Percentiles rank a stretch among this genome's conserved stretches.
These are phyloP conservation scores for Aspergillus bridgeri DNA, from an alignment of 495 filamentous ascomycete species.

Conservation along the genomic window DNA sequence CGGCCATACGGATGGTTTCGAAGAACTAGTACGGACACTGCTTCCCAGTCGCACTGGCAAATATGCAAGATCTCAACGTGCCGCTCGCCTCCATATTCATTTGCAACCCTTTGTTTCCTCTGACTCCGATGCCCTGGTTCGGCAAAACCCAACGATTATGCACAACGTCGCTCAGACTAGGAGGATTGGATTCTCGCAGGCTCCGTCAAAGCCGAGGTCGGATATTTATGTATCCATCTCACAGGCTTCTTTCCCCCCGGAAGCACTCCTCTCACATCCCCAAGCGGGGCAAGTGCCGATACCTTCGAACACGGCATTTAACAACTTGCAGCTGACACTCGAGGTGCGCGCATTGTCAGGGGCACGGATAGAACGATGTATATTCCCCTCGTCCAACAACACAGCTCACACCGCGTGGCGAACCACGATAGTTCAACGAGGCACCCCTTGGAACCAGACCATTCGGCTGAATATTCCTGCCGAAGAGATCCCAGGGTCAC, in stretches of 20 bases:
- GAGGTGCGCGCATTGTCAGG: constrained; percentile 78
- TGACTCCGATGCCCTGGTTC: constrained; percentile 76
- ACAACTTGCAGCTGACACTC: constrained; percentile 81
- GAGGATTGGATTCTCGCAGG: constrained; percentile 93
- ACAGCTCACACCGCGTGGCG: constrained; percentile 77
- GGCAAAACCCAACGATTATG: constrained; percentile 81
- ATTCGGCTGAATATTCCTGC: constrained; percentile 77
- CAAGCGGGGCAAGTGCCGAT: constrained; percentile 71
- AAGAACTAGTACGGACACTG: constrained; percentile 69
- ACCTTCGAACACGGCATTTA: constrained; percentile 55
- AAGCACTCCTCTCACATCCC: constrained; percentile 76
- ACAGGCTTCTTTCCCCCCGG: constrained; percentile 67
- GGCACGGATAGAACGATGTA: constrained; percentile 78
- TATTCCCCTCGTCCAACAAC: constrained; percentile 80
- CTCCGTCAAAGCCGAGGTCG: constrained; percentile 78
- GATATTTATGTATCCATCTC: constrained; percentile 91
- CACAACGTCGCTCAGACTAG: constrained; percentile 73
- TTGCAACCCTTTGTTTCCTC: constrained; percentile 69
- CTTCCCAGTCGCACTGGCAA: constrained; percentile 67
- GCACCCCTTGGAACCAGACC: constrained; percentile 81
- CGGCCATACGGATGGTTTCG: constrained; percentile 60
- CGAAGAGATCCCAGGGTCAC: constrained; percentile 75
- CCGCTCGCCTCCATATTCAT: constrained; percentile 72
- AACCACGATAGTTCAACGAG: constrained; percentile 73
- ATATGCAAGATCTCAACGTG: constrained; percentile 65